A percentile compares a stretch with the other conserved stretches of the same genome.
phyloP scores from a whole-genome alignment of 169 alveolate species.

The Cryptosporidium parvum region DNA sequence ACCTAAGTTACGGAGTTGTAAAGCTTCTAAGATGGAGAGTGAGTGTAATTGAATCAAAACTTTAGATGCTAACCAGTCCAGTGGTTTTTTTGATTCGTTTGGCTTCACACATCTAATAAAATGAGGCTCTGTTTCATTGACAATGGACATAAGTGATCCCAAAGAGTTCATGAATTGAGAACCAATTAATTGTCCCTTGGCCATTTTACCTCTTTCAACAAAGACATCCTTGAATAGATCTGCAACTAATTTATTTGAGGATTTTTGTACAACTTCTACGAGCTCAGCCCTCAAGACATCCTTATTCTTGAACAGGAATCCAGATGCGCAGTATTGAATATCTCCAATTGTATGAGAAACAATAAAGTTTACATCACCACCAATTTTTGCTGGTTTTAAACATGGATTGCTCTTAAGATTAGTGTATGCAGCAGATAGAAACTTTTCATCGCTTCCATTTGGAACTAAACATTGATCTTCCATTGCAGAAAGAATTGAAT shows the following conservation, averaged over 20 bases:
- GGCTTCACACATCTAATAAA: conserved; percentile 93
- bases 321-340: conserved; percentile 84
- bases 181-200: conserved; percentile 92
- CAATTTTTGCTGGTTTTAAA: conserved; percentile 87
- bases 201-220: conserved; percentile 90
- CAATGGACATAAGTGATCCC: conserved; percentile 87
- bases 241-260: conserved; percentile 83
- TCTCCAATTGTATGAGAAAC: conserved; percentile 88
- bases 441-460: conserved; percentile 90
- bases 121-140: conserved; percentile 90
- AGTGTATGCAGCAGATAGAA: conserved; percentile 82
- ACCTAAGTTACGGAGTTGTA: conserved; percentile 89
- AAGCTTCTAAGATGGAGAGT: conserved; percentile 92
- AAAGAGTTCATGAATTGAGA: conserved; percentile 90
- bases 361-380: conserved; percentile 85
- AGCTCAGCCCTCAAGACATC: conserved; percentile 90
- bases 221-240: conserved; percentile 86
- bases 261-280: conserved; percentile 86
- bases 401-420: conserved; percentile 79
- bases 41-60: conserved; percentile 91
- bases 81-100: conserved; percentile 89
- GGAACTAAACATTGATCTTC: conserved; percentile 94
- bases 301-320: conserved; percentile 87
- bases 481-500: conserved; percentile 85
- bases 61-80: conserved; percentile 90